A percentile compares a stretch with the other conserved stretches of the same genome.
phyloP scores from a whole-genome alignment of 139 green algal species.

The Asterochloris erici region DNA sequence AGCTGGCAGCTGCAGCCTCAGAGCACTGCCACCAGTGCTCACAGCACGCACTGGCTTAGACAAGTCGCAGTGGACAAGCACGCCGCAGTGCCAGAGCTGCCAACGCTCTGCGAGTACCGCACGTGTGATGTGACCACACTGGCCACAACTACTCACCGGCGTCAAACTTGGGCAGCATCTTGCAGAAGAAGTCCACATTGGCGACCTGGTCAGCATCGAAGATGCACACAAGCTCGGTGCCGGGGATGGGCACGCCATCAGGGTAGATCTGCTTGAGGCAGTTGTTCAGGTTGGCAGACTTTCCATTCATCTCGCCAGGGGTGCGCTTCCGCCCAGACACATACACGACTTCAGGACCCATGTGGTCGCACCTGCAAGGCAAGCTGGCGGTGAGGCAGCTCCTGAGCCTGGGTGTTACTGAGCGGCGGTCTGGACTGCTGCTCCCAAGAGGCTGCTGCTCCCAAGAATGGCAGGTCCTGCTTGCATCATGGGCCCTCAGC shows the following conservation, averaged over 20 bases:
- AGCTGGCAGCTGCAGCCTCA: too few species aligned
- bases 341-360: slow-evolving; percentile 40
- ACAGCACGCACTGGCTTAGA: too few species aligned
- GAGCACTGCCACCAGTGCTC: too few species aligned
- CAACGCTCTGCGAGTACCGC: too few species aligned
- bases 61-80: too few species aligned
- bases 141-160: neutral
- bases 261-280: slow-evolving; percentile 60
- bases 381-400: too few species aligned
- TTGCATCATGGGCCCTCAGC: neutral
- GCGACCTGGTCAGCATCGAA: slow-evolving; percentile 75
- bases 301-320: slow-evolving; percentile 74
- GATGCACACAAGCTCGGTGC: slow-evolving; percentile 63
- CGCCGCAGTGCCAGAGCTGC: too few species aligned
- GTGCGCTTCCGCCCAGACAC: slow-evolving; percentile 53
- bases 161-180: slow-evolving; percentile 32
- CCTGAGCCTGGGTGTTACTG: neutral
- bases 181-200: slow-evolving; percentile 30
- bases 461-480: neutral
- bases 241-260: slow-evolving; percentile 37
- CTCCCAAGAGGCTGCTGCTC: neutral
- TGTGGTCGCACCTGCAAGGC: slow-evolving; percentile 19
- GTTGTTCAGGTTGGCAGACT: slow-evolving; percentile 80
- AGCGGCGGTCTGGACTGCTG: neutral
- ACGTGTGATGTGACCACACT: too few species aligned